These are phyloP conservation scores for Graphilbum fragrans DNA, from an alignment of 2,329 filamentous ascomycete species.

Conservation along the genomic window DNA sequence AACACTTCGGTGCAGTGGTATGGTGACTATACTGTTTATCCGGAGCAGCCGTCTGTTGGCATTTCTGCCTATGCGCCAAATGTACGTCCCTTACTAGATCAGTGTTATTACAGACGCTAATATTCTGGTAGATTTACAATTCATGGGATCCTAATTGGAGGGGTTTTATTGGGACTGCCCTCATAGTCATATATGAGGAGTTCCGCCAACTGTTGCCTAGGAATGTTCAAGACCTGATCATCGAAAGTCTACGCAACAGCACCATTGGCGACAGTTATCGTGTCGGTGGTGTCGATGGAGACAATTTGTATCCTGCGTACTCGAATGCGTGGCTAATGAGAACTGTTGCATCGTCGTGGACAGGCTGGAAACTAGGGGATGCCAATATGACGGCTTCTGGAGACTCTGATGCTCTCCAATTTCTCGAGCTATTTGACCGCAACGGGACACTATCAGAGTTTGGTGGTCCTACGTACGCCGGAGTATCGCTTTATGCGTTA, in stretches of 20 bases:
- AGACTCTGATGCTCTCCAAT: slow-evolving; percentile 40
- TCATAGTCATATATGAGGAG: slow-evolving; percentile 48
- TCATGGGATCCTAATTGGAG: slow-evolving; percentile 55
- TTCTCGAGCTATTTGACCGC: slow-evolving; percentile 43
- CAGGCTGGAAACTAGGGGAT: slow-evolving; percentile 38
- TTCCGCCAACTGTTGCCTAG: slow-evolving; percentile 32
- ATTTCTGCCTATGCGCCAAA: slow-evolving; percentile 27
- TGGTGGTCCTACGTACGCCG: slow-evolving; percentile 50
- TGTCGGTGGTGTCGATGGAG: slow-evolving; percentile 44
- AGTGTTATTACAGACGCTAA: slow-evolving; percentile 6
- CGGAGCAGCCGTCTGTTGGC: slow-evolving; percentile 46
- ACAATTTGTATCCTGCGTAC: slow-evolving; percentile 46
- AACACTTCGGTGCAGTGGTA: slow-evolving; percentile 37
- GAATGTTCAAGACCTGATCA: slow-evolving; percentile 27
- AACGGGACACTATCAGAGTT: slow-evolving; percentile 49
- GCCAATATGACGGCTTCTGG: slow-evolving; percentile 46
- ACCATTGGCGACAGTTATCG: slow-evolving; percentile 49
- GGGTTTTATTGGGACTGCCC: slow-evolving; percentile 47
- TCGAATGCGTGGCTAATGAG: slow-evolving; percentile 37
- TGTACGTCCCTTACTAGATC: neutral
- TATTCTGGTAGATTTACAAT: slow-evolving; percentile 32
- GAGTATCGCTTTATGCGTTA: slow-evolving; percentile 46
- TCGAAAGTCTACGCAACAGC: slow-evolving; percentile 39
- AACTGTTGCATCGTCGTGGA: slow-evolving; percentile 48
- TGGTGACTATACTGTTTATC: slow-evolving; percentile 39